Conservation (phyloP, 805 yeast genomes). For the Vanderwaltozyma polyspora region DNA sequence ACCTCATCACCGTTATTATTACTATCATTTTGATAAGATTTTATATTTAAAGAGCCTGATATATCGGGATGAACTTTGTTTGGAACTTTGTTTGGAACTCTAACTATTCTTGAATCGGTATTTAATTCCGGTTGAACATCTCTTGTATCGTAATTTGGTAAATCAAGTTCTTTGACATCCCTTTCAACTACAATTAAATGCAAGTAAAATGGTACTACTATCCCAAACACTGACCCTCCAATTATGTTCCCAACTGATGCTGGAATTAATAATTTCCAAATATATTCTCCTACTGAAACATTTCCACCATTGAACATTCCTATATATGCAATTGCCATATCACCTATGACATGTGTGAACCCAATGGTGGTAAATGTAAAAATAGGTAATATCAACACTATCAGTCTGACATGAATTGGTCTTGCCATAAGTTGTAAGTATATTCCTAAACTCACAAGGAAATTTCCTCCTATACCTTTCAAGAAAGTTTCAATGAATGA, state of each 20-base stretch:
- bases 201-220: conserved; percentile 58
- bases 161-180: conserved; percentile 48
- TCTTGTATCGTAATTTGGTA: conserved; percentile 58
- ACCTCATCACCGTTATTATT: background rate
- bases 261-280: conserved; percentile 66
- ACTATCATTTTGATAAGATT: background rate
- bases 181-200: conserved; percentile 63
- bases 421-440: conserved; percentile 69
- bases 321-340: conserved; percentile 57
- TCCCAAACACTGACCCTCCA: conserved; percentile 64
- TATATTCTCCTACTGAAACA: conserved; percentile 48
- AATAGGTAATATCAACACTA: conserved; percentile 54
- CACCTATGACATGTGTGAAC: conserved; percentile 73
- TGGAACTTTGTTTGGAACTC: conserved; percentile 31
- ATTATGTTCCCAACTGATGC: conserved; percentile 64
- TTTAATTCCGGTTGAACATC: conserved; percentile 76
- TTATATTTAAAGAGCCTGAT: too few species aligned
- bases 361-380: conserved; percentile 73
- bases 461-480: conserved; percentile 69
- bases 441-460: conserved; percentile 63
- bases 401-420: conserved; percentile 64
- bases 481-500: conserved; percentile 53
- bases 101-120: conserved; percentile 68
- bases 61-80: background rate
- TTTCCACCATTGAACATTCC: conserved; percentile 61